Evolutionary conservation across 495 filamentous ascomycete genomes (phyloP).

Genomic region (Friedmanniomyces simplex): DNA sequence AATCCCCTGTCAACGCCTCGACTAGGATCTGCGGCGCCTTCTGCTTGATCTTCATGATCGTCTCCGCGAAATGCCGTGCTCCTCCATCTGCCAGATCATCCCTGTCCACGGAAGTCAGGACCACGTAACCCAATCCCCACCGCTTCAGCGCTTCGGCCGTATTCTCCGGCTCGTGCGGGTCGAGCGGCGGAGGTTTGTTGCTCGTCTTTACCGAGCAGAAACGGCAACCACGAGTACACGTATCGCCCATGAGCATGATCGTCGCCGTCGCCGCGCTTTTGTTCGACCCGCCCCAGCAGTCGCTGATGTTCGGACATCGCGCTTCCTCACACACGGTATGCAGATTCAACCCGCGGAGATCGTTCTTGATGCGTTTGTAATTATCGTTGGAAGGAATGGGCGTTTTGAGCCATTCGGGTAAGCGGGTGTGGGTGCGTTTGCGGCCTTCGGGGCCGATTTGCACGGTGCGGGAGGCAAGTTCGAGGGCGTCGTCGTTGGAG

Average conservation of each 20-base stretch:
- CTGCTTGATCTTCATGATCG: slow-evolving; percentile 83
- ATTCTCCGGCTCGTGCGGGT: slow-evolving; percentile 94
- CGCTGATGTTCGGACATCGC: slow-evolving; percentile 90
- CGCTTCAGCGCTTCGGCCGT: slow-evolving; percentile 84
- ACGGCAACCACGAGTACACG: slow-evolving; percentile 90
- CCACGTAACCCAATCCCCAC: slow-evolving; percentile 94
- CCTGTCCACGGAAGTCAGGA: slow-evolving; percentile 84
- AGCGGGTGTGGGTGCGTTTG: slow-evolving; percentile 76
- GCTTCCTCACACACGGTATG: slow-evolving; percentile 98
- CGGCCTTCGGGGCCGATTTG: slow-evolving; percentile 72
- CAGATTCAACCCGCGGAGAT: slow-evolving; percentile 77
- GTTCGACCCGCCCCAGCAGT: slow-evolving; percentile 89
- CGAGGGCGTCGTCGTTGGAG: slow-evolving; percentile 45
- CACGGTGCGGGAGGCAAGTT: slow-evolving; percentile 51
- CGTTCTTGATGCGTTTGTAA: slow-evolving; percentile 87
- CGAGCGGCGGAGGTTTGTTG: slow-evolving; percentile 66
- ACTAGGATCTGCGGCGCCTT: slow-evolving; percentile 80
- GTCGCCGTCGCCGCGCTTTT: slow-evolving; percentile 90
- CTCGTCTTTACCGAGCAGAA: slow-evolving; percentile 95
- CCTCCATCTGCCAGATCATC: slow-evolving; percentile 88
- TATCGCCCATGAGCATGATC: slow-evolving; percentile 99
- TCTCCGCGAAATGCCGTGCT: slow-evolving; percentile 85
- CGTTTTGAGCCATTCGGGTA: slow-evolving; percentile 93
- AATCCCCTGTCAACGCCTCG: slow-evolving; percentile 93
- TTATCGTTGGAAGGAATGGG: slow-evolving; percentile 77